Base-by-base conservation (phyloP, 1,139 yeast genomes). In the Candida labiduridarum region DNA sequence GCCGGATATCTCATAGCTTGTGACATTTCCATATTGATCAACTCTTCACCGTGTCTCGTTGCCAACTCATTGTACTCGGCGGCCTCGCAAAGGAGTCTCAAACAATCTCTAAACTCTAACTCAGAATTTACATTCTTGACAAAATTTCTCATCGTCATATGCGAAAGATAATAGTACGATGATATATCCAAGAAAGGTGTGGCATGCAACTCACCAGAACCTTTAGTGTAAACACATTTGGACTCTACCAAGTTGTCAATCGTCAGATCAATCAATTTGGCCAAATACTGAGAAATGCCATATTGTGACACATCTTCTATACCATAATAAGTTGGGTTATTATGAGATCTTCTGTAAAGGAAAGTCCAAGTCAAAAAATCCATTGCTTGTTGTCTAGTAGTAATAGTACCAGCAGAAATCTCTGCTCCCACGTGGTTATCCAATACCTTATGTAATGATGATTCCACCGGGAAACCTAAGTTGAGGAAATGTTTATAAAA, bases 371-470 rank as follows among this genome's bases (percentile, higher is more conserved):
- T 88, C 59, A 95, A 73, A 64, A 94, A 95, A 55, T 92, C 96
- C 78, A 94, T 74, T 0, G 98, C 98, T 49, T 90, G 94, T 63
- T 91, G 97, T 57, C 90, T 79, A 1, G 89, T 79, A 29, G 74
- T 78, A 49, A 94, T 89, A 0, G 97, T 87, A 1, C 97, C 96
- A 2, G 96, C 84, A 0, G 96, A 82, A 43, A 94, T 89, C 64
- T 95, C 99, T 3, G 99, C 99, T 64, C 98, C 99, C 64, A 94
- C 78, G 73, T 95, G 99, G 67, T 94, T 88, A 67, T 90, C 97
- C 60, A 95, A 72, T 3, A 89, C 96, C 62, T 91, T 91, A 67
- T 94, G 98, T 53, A 94, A 74, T 1, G 97, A 89, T 0, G 97
- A 90, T 66, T 94, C 99, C 12, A 95, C 99, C 0, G 99, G 99